A percentile compares a stretch with the other conserved stretches of the same genome.
Conservation (phyloP, 805 yeast genomes). For the Yarrowia sp. region DNA sequence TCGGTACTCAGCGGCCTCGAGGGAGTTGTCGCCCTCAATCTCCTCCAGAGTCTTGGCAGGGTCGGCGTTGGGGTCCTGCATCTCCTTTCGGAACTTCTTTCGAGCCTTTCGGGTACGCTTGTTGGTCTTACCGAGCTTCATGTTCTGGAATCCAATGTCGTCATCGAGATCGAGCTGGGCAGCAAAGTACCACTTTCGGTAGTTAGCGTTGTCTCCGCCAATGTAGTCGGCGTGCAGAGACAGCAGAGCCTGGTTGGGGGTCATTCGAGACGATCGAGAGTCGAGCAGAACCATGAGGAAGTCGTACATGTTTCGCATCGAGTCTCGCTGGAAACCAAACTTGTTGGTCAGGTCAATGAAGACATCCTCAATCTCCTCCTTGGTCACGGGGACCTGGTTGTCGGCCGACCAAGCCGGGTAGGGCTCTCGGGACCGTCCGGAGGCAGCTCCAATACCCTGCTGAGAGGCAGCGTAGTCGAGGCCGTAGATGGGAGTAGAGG, state of each 20-base stretch:
- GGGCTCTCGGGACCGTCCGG: constrained; percentile 71
- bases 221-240: constrained; percentile 87
- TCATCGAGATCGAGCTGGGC: constrained; percentile 77
- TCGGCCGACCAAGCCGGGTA: constrained; percentile 99
- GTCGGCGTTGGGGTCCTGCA: constrained; percentile 51
- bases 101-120: constrained; percentile 50
- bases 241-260: constrained; percentile 65
- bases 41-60: constrained; percentile 60
- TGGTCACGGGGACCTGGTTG: constrained; percentile 72
- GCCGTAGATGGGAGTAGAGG: constrained; percentile 91
- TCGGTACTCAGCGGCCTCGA: constrained; percentile 75
- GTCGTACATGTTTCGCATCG: constrained; percentile 75
- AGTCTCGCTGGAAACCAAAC: constrained; percentile 85
- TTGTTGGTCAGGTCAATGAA: constrained; percentile 56
- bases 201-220: constrained; percentile 86
- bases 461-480: constrained; percentile 44
- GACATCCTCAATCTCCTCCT: constrained; percentile 58
- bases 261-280: constrained; percentile 79
- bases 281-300: constrained; percentile 78
- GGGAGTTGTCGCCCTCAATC: constrained; percentile 63
- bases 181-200: constrained; percentile 88
- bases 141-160: constrained; percentile 55
- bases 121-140: constrained; percentile 52
- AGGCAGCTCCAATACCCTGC: constrained; percentile 52
- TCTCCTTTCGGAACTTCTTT: constrained; percentile 45